Base-by-base conservation (phyloP, 1,139 yeast genomes). In the Sugiyamaella japonica region DNA sequence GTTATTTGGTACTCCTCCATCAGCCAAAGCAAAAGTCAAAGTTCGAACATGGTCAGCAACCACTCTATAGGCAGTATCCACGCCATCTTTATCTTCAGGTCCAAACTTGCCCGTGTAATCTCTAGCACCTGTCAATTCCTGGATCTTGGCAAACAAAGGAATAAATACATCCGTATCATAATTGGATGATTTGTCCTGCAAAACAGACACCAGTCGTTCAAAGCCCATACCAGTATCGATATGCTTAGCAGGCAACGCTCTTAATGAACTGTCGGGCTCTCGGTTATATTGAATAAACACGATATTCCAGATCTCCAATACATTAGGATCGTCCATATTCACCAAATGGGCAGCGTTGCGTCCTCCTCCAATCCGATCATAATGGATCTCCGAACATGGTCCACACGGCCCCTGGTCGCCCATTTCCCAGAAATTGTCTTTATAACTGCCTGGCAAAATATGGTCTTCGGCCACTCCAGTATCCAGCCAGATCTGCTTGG, bases 321-420 rank as follows among this genome's bases (percentile, higher is more conserved):
- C 99, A 71, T 93, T 89, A 57, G 99, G 99, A 72, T 93, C 99
- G 73, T 93, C 99, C 84, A 83, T 83, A 72, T 93, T 93, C 64
- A 93, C 99, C 63, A 93, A 79, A 63, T 75, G 70, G 34, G 97
- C 79, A 57, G 98, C 99, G 68, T 93, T 91, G 76, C 99, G 84
- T 55, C 97, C 97, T 31, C 98, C 54, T 15, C 99, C 99, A 61
- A 93, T 89, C 74, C 99, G 84, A 72, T 93, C 99, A 73, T 89
- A 93, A 73, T 93, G 99, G 64, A 93, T 82, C 73, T 93, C 99
- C 16, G 96, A 88, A 76, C 99, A 95, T 50, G 99, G 99, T 60
- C 99, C 99, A 78, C 99, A 93, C 46, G 99, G 99, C 62, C 99
- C 99, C 76, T 91, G 98, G 70, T 95, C 99, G 65, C 99, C 99